A percentile compares a stretch with the other conserved stretches of the same genome.
Evolutionary conservation across 202 grass and related monocot genomes (phyloP).

Genomic region (Dendrocalamus latiflorus): DNA sequence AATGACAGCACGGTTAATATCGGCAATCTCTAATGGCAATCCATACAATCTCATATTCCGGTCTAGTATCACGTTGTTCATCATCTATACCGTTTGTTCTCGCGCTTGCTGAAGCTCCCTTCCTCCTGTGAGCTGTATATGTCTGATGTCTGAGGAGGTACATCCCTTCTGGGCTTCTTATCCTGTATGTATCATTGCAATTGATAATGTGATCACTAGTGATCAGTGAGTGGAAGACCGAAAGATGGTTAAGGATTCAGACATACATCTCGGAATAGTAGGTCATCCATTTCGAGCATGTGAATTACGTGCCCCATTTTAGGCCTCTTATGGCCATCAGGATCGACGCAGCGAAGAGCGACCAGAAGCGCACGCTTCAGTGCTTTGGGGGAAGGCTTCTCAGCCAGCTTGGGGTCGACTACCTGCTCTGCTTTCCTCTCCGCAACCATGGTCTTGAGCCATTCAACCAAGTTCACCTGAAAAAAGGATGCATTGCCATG

Average conservation of each 20-base stretch:
- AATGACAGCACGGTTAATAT: conserved; percentile 46
- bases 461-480: conserved; percentile 90
- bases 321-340: conserved; percentile 74
- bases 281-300: conserved; percentile 96
- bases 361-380: conserved; percentile 70
- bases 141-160: conserved; percentile 28
- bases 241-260: neutral
- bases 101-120: conserved; percentile 47
- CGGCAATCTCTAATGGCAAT: conserved; percentile 35
- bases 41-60: conserved; percentile 33
- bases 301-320: conserved; percentile 97
- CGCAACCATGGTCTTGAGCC: conserved; percentile 79
- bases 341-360: conserved; percentile 78
- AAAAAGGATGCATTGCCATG: neutral
- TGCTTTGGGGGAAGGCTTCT: conserved; percentile 72
- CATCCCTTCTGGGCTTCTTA: conserved; percentile 44
- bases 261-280: conserved; percentile 59
- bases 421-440: conserved; percentile 74
- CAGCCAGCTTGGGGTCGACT: conserved; percentile 66
- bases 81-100: conserved; percentile 48
- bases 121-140: conserved; percentile 47
- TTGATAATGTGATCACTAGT: neutral
- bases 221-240: neutral
- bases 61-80: conserved; percentile 4
- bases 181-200: conserved; percentile 39